Conservation (phyloP, 129 eudicot species). For the Mikania micrantha region DNA sequence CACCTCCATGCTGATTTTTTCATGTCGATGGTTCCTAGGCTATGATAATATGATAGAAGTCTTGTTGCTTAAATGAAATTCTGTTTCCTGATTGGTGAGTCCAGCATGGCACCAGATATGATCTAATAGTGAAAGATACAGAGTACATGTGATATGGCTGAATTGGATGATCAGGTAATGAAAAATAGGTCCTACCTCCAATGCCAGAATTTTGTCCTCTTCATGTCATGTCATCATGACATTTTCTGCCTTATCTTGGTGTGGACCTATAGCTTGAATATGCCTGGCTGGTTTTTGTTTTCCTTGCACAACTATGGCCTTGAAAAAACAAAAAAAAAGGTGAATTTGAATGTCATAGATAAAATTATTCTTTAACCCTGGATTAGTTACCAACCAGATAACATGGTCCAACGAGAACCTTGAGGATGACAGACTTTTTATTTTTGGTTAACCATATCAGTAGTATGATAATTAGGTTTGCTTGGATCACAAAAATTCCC, state of each 20-base stretch:
- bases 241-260: slow-evolving; percentile 13
- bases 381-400: not conserved
- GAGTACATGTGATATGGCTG: not conserved
- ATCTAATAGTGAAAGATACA: slow-evolving; percentile 1
- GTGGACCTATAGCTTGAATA: slow-evolving; percentile 22
- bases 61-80: slow-evolving; percentile 1
- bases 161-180: not conserved
- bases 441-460: slow-evolving; percentile 7
- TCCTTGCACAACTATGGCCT: slow-evolving; percentile 2
- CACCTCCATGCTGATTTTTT: not conserved
- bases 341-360: slow-evolving; percentile 5
- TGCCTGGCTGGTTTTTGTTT: slow-evolving; percentile 13
- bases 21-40: slow-evolving; percentile 9
- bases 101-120: slow-evolving; percentile 10
- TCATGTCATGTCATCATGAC: slow-evolving; percentile 2
- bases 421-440: not conserved
- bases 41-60: not conserved
- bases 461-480: slow-evolving; percentile 1
- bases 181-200: slow-evolving; percentile 16
- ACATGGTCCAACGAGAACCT: not conserved
- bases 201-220: slow-evolving; percentile 13
- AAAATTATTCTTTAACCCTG: not conserved
- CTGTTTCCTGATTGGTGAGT: slow-evolving; percentile 3
- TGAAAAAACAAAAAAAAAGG: not conserved
- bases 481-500: not conserved